These are phyloP conservation scores for Debaryomyces subglobosus DNA, from an alignment of 1,139 yeast genomes.

Conservation along the genomic window DNA sequence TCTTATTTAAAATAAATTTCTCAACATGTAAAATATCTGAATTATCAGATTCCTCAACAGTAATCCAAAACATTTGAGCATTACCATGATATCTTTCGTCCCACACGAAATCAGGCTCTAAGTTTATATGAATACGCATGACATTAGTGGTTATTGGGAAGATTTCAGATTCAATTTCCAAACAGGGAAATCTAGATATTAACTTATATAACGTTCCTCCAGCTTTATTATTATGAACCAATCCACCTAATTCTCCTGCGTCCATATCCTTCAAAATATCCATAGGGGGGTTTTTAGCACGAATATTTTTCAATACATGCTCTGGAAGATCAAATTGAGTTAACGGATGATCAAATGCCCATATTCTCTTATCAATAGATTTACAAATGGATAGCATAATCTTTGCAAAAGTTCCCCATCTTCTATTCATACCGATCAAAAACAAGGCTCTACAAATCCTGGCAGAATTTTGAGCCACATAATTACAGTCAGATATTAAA, in stretches of 20 bases:
- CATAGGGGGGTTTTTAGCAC: constrained; percentile 67
- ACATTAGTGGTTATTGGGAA: constrained; percentile 90
- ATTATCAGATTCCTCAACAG: constrained; percentile 84
- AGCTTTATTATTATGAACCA: constrained; percentile 79
- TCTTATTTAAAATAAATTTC: constrained; percentile 67
- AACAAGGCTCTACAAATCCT: constrained; percentile 92
- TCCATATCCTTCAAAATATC: constrained; percentile 75
- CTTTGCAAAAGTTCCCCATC: constrained; percentile 85
- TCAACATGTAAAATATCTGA: constrained; percentile 81
- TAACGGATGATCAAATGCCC: constrained; percentile 93
- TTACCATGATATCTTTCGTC: constrained; percentile 79
- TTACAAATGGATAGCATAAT: constrained; percentile 81
- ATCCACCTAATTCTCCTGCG: constrained; percentile 79
- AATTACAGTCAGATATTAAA: constrained; percentile 80
- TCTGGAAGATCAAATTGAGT: constrained; percentile 82
- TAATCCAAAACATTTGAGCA: constrained; percentile 88
- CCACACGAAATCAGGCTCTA: constrained; percentile 84
- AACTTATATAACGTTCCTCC: constrained; percentile 66
- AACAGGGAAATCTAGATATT: constrained; percentile 72
- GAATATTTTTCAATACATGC: constrained; percentile 62
- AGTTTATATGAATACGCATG: constrained; percentile 71
- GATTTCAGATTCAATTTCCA: constrained; percentile 77
- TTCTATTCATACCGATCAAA: constrained; percentile 78
- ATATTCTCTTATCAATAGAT: constrained; percentile 77
- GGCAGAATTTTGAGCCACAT: constrained; percentile 94